Percentiles rank a stretch among this genome's conserved stretches.
phyloP scores from a whole-genome alignment of 2,329 filamentous ascomycete genomes.

The Arthrobotrys sinensis region DNA sequence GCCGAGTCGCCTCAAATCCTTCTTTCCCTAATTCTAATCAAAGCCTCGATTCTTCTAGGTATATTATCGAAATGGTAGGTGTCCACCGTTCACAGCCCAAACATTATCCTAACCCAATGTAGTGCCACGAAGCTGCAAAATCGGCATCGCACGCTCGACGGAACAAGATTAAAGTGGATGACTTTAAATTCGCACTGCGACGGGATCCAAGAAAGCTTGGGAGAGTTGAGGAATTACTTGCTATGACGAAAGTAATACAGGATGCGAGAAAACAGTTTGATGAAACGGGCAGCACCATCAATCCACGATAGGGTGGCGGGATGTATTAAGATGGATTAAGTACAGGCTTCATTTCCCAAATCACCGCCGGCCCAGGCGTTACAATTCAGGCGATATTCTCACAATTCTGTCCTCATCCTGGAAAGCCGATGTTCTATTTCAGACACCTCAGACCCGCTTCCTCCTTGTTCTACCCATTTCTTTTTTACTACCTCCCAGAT shows the following conservation, averaged over 20 bases:
- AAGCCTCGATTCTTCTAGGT: slow-evolving; percentile 10
- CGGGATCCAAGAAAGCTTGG: slow-evolving; percentile 88
- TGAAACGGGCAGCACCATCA: slow-evolving; percentile 66
- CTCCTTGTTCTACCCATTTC: slow-evolving; percentile 57
- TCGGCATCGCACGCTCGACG: slow-evolving; percentile 88
- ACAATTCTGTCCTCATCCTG: slow-evolving; percentile 37
- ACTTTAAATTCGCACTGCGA: slow-evolving; percentile 94
- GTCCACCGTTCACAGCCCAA: background rate
- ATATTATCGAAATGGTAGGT: slow-evolving; percentile 43
- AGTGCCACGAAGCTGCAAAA: slow-evolving; percentile 78
- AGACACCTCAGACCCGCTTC: slow-evolving; percentile 35
- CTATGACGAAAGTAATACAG: slow-evolving; percentile 89
- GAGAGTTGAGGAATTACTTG: slow-evolving; percentile 88
- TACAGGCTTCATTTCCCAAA: background rate
- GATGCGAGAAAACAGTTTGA: slow-evolving; percentile 83
- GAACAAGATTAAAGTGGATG: slow-evolving; percentile 97
- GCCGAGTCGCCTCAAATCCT: slow-evolving; percentile 82
- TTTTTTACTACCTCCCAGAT: slow-evolving; percentile 55
- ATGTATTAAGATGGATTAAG: background rate
- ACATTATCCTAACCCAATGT: background rate
- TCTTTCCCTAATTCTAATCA: background rate
- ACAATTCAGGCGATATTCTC: background rate
- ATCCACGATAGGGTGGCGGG: slow-evolving; percentile 25
- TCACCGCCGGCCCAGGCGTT: background rate
- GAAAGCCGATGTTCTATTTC: slow-evolving; percentile 43